These are phyloP conservation scores for Sclerotinia minor DNA, from an alignment of 2,329 filamentous ascomycete species.

Conservation along the genomic window DNA sequence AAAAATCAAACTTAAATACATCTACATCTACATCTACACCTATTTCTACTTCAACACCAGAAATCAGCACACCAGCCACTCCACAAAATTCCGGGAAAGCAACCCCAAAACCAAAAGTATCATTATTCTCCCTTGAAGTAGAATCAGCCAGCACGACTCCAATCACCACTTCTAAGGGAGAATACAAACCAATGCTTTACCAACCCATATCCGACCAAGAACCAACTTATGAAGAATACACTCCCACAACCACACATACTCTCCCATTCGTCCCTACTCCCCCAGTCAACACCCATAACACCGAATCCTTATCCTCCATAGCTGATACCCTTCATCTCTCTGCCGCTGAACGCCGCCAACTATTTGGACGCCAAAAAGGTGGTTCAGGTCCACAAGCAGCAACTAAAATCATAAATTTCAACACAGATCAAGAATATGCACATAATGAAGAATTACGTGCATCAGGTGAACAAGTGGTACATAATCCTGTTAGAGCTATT, in stretches of 20 bases:
- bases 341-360: slow-evolving; percentile 72
- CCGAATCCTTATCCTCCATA: slow-evolving; percentile 66
- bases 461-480: slow-evolving; percentile 65
- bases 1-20: slow-evolving; percentile 30
- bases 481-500: slow-evolving; percentile 81
- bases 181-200: slow-evolving; percentile 57
- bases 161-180: slow-evolving; percentile 30
- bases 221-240: slow-evolving; percentile 40
- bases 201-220: slow-evolving; percentile 32
- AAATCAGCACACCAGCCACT: slow-evolving; percentile 27
- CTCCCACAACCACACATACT: slow-evolving; percentile 34
- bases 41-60: slow-evolving; percentile 33
- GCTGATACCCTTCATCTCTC: slow-evolving; percentile 79
- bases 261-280: slow-evolving; percentile 34
- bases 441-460: slow-evolving; percentile 77
- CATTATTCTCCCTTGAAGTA: slow-evolving; percentile 65
- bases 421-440: slow-evolving; percentile 83
- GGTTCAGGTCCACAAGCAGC: slow-evolving; percentile 45
- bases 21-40: slow-evolving; percentile 28
- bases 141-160: slow-evolving; percentile 39
- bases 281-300: slow-evolving; percentile 35
- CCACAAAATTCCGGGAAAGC: slow-evolving; percentile 29
- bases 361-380: slow-evolving; percentile 70
- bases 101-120: slow-evolving; percentile 63
- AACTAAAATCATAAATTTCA: slow-evolving; percentile 78